Base-by-base conservation (phyloP, 495 filamentous ascomycete genomes). In the Thozetella sp. region DNA sequence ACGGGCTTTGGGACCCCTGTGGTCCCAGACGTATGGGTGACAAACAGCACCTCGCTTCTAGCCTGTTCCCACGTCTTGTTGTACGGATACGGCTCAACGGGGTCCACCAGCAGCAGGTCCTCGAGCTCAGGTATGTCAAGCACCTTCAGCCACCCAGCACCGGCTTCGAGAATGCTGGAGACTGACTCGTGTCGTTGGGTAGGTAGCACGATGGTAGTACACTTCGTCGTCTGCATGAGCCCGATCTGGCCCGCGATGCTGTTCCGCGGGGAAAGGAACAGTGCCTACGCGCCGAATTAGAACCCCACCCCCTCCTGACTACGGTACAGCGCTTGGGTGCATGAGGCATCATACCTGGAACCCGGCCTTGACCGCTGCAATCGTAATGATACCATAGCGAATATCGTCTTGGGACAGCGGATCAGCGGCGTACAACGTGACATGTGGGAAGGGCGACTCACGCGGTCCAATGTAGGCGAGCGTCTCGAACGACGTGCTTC, bases 21-120 rank as follows among this genome's bases (percentile, higher is more conserved):
- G 34, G 81, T 79, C 23, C 84, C 84, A 11, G 81, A 83, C 12
- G 83, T 85, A 58, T 87, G 84, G 2, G 85, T 62, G 12, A 83
- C 69, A 2, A 74, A 54, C 0, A 71, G 59, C 0, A 70, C 72
- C 0, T 81, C 71, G 59, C 78, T 67, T 53, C 65, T 53, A 2
- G 64, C 70, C 48, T 72, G 57, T 22, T 76, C 73, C 23, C 67
- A 76, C 0, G 63, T 68, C 56, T 66, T 68, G 4, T 62, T 51
- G 53, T 76, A 78, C 2, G 70, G 68, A 24, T 43, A 56, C 6
- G 22, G 22, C 22, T 0, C 17, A 22, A 53, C 51, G 25, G 26
- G 19, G 6, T 46, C 9, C 9, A 1, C 4, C 23, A 24, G 19
- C 22, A 46, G 22, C 30, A 56, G 54, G 63, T 68, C 2, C 51